Evolutionary conservation across 2,329 filamentous ascomycete genomes (phyloP).

Genomic region (Colletotrichum tropicale): DNA sequence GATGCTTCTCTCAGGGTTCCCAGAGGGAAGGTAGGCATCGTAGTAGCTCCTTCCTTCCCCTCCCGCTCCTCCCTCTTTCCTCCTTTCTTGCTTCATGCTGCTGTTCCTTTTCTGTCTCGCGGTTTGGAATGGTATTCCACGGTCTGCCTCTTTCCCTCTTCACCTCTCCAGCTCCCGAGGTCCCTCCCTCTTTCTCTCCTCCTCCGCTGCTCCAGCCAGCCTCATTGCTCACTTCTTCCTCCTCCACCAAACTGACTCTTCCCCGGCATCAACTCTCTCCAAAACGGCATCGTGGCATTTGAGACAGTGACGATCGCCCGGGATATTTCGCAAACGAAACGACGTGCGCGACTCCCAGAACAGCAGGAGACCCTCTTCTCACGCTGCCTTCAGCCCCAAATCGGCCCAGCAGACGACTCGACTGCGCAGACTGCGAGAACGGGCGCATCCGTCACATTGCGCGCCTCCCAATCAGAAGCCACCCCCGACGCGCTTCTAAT

Average conservation of each 20-base stretch:
- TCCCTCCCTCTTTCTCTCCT: background rate
- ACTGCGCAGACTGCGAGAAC: background rate
- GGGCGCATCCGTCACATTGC: conserved; percentile 18
- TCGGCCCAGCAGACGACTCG: conserved; percentile 1
- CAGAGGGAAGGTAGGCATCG: background rate
- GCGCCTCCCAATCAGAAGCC: conserved; percentile 12
- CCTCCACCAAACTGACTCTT: background rate
- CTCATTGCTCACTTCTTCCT: background rate
- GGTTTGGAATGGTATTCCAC: background rate
- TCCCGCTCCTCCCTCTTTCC: background rate
- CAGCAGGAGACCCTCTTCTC: background rate
- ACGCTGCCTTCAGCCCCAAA: background rate
- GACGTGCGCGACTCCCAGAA: background rate
- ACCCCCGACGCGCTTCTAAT: conserved; percentile 10
- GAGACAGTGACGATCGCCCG: conserved; percentile 1
- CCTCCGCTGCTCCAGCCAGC: background rate
- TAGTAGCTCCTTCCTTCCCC: background rate
- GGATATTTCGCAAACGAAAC: background rate
- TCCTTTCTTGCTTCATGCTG: background rate
- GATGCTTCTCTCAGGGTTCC: background rate
- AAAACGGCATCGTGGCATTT: background rate
- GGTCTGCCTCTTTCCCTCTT: background rate
- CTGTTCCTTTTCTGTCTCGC: background rate
- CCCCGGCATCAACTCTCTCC: background rate
- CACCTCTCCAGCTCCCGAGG: background rate